phyloP scores from a whole-genome alignment of 2,329 filamentous ascomycete species.

The Aspergillus thermomutatus region DNA sequence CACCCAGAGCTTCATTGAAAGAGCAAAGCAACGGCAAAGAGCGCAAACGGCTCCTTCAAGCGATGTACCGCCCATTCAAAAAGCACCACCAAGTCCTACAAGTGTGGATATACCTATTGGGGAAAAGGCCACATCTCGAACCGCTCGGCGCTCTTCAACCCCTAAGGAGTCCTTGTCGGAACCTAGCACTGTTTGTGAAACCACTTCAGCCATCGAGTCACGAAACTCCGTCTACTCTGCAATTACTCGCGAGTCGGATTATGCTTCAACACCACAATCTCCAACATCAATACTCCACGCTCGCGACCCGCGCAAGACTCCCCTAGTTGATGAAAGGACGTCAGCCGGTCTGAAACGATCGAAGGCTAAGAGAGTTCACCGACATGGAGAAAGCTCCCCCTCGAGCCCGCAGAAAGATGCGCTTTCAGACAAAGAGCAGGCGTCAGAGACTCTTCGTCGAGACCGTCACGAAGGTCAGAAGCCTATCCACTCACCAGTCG shows the following conservation, averaged over 20 bases:
- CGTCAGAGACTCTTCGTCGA: slow-evolving; percentile 9
- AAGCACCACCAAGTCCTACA: slow-evolving; percentile 46
- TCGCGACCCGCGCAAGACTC: slow-evolving; percentile 20
- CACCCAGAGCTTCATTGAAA: slow-evolving; percentile 51
- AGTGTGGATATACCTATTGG: slow-evolving; percentile 62
- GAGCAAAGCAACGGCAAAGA: slow-evolving; percentile 35
- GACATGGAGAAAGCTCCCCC: slow-evolving; percentile 32
- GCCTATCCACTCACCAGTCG: slow-evolving; percentile 4
- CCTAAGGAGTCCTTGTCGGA: slow-evolving; percentile 29
- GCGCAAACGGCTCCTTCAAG: slow-evolving; percentile 19
- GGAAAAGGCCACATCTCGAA: slow-evolving; percentile 50
- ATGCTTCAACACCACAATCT: slow-evolving; percentile 21
- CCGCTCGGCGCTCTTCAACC: slow-evolving; percentile 37
- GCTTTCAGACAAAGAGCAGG: slow-evolving; percentile 2
- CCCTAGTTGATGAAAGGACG: slow-evolving; percentile 27
- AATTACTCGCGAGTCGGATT: slow-evolving; percentile 34
- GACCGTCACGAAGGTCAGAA: slow-evolving; percentile 5
- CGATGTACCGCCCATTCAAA: slow-evolving; percentile 27
- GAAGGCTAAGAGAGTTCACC: slow-evolving; percentile 40
- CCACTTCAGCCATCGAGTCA: slow-evolving; percentile 23
- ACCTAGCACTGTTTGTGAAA: slow-evolving; percentile 28
- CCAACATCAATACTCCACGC: slow-evolving; percentile 33
- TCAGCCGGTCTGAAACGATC: slow-evolving; percentile 37
- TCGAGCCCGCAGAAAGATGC: slow-evolving; percentile 23
- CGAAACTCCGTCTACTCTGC: slow-evolving; percentile 28